Evolutionary conservation across 2,329 filamentous ascomycete species (phyloP).

Genomic region (Neofusicoccum cordaticola): DNA sequence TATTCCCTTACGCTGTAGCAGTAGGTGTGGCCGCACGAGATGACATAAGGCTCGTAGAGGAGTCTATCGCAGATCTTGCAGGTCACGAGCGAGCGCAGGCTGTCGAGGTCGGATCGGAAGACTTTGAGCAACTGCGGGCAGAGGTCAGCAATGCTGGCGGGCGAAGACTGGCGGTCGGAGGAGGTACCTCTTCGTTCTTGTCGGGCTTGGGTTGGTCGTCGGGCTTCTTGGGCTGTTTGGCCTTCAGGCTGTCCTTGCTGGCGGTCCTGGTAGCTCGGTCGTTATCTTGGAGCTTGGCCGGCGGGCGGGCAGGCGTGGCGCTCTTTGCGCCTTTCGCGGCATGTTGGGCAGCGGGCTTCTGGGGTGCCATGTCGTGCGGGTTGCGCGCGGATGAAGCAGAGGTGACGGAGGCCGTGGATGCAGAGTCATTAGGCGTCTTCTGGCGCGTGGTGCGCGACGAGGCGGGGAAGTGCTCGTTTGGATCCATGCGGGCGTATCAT

Average conservation of each 20-base stretch:
- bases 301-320: conserved; percentile 22
- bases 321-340: not conserved
- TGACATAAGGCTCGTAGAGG: conserved; percentile 67
- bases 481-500: conserved; percentile 17
- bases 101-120: conserved; percentile 55
- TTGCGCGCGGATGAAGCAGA: not conserved
- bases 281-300: conserved; percentile 29
- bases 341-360: conserved; percentile 1
- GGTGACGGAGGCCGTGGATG: not conserved
- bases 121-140: conserved; percentile 36
- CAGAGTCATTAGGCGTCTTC: conserved; percentile 16
- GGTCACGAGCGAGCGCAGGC: conserved; percentile 59
- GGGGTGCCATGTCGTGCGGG: conserved; percentile 11
- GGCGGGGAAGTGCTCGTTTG: conserved; percentile 13
- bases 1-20: conserved; percentile 59
- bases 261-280: conserved; percentile 31
- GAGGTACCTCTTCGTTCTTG: conserved; percentile 36
- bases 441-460: conserved; percentile 16
- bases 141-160: conserved; percentile 24
- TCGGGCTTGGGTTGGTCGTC: conserved; percentile 32
- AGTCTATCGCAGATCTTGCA: conserved; percentile 68
- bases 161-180: not conserved
- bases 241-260: conserved; percentile 40
- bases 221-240: conserved; percentile 34
- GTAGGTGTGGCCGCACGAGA: conserved; percentile 68